These are phyloP conservation scores for Zalaria obscura DNA, from an alignment of 2,329 filamentous ascomycete species.

Conservation along the genomic window DNA sequence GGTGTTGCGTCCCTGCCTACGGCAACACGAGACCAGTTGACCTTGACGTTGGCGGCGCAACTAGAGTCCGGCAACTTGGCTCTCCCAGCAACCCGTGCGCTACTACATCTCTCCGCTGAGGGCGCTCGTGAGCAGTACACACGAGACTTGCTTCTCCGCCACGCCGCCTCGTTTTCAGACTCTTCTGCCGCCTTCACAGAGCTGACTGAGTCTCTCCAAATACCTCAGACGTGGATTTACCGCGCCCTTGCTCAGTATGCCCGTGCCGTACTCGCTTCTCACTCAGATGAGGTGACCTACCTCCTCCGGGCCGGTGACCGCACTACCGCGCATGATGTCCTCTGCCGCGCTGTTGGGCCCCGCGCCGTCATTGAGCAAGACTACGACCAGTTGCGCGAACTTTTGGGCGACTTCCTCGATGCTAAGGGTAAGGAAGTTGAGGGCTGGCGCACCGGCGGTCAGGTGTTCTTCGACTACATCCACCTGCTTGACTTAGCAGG, in stretches of 20 bases:
- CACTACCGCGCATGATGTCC: conserved; percentile 70
- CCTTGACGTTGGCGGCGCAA: conserved; percentile 29
- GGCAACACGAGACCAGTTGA: conserved; percentile 49
- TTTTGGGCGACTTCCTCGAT: conserved; percentile 60
- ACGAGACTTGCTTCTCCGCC: conserved; percentile 45
- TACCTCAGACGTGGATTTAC: conserved; percentile 73
- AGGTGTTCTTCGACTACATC: conserved; percentile 58
- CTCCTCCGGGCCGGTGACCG: conserved; percentile 65
- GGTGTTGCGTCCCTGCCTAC: conserved; percentile 10
- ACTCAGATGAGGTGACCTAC: conserved; percentile 59
- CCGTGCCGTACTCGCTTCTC: conserved; percentile 55
- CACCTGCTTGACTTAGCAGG: conserved; percentile 28
- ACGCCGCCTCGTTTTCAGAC: conserved; percentile 43
- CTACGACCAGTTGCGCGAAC: conserved; percentile 51
- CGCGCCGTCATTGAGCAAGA: conserved; percentile 70
- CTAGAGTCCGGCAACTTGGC: conserved; percentile 14
- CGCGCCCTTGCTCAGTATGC: conserved; percentile 74
- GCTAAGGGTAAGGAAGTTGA: conserved; percentile 23
- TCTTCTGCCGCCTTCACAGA: conserved; percentile 9
- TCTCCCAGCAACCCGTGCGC: conserved; percentile 13
- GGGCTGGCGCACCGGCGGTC: conserved; percentile 67
- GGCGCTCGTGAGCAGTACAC: conserved; percentile 13
- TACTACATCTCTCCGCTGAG: conserved; percentile 15
- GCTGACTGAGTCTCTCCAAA: conserved; percentile 24
- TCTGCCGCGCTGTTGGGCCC: conserved; percentile 70